These are phyloP conservation scores for Chrysoporthe cubensis DNA, from an alignment of 2,329 filamentous ascomycete genomes.

Conservation along the genomic window DNA sequence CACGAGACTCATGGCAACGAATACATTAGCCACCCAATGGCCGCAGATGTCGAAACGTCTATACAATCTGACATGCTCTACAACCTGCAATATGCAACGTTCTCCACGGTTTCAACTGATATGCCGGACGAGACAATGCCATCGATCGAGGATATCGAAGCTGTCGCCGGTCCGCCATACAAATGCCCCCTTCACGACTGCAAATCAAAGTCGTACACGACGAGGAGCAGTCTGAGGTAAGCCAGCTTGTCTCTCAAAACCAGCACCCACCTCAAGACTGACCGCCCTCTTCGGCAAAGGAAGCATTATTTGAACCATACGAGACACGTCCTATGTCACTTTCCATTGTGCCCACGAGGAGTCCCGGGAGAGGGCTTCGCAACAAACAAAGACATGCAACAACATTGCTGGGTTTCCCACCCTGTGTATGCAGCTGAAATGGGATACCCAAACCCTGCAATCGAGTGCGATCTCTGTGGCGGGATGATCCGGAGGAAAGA, in stretches of 20 bases:
- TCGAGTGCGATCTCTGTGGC: slow-evolving; percentile 4
- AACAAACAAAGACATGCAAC: background rate
- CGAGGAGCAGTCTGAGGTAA: slow-evolving; percentile 3
- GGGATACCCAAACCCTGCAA: background rate
- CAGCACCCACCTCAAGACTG: background rate
- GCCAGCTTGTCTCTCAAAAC: background rate
- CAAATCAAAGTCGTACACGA: background rate
- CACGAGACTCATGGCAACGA: background rate
- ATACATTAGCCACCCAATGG: background rate
- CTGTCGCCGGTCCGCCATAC: slow-evolving; percentile 2
- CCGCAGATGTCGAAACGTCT: background rate
- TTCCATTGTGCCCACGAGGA: background rate
- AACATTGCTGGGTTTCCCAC: slow-evolving; percentile 13
- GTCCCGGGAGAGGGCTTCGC: slow-evolving; percentile 4
- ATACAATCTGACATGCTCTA: background rate
- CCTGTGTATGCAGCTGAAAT: background rate
- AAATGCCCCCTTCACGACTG: slow-evolving; percentile 4
- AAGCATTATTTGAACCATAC: slow-evolving; percentile 11
- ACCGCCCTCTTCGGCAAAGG: background rate
- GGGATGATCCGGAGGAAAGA: slow-evolving; percentile 4
- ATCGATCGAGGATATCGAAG: slow-evolving; percentile 4
- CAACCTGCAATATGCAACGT: background rate
- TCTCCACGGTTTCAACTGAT: background rate
- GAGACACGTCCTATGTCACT: background rate
- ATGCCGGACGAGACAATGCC: background rate